Percentiles rank a stretch among this genome's conserved stretches.
Evolutionary conservation across 1,284 basidiomycete genomes (phyloP).

Genomic region (Phenoliferia sp.): DNA sequence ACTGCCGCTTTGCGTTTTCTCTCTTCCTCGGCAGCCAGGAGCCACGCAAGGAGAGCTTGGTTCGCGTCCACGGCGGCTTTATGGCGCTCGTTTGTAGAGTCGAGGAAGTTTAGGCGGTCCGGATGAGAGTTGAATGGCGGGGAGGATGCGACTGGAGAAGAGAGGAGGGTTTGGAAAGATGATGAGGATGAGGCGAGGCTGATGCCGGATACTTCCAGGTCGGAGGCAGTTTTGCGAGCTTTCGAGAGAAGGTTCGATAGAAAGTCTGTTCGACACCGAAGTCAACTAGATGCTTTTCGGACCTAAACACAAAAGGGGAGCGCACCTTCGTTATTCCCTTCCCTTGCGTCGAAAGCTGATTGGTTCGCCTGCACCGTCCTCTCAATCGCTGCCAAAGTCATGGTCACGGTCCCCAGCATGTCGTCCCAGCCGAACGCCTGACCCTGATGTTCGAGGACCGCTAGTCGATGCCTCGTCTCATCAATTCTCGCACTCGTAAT

Average conservation of each 20-base stretch:
- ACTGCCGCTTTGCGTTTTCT: background rate
- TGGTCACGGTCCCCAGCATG: background rate
- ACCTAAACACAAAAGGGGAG: background rate
- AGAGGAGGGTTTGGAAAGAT: background rate
- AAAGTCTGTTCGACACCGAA: background rate
- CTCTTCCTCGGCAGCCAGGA: background rate
- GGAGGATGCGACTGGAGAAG: background rate
- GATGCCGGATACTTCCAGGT: background rate
- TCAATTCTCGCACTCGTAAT: background rate
- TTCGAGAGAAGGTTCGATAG: background rate
- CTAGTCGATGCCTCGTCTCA: background rate
- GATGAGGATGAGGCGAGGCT: background rate
- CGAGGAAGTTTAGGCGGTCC: background rate
- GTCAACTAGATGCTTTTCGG: background rate
- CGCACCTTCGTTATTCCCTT: constrained; percentile 1
- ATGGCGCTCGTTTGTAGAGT: background rate
- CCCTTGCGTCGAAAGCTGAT: background rate
- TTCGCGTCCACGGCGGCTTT: background rate
- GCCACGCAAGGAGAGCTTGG: background rate
- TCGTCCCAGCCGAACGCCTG: constrained; percentile 3
- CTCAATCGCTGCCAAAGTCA: background rate
- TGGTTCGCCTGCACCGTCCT: background rate
- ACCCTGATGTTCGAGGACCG: background rate
- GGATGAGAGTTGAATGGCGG: background rate
- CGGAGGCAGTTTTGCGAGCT: background rate